These are phyloP conservation scores for Rosellinia necatrix DNA, from an alignment of 2,329 filamentous ascomycete genomes.

Conservation along the genomic window DNA sequence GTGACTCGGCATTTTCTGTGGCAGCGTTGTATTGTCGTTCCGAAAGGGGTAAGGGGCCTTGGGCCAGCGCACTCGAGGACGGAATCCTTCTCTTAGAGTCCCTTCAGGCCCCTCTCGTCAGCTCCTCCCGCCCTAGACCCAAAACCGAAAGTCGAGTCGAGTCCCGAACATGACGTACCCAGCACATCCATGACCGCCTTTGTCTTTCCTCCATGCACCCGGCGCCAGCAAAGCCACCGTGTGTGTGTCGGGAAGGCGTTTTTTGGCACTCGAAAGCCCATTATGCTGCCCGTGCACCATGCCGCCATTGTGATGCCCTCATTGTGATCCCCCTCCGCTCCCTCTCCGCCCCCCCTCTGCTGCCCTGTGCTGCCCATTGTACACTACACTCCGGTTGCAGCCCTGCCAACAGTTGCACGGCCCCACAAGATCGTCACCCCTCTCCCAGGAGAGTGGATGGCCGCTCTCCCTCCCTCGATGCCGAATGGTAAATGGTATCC, in stretches of 20 bases:
- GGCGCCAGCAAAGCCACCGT: not conserved
- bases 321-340: too few relatives aligned
- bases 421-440: conserved; percentile 28
- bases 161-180: conserved; percentile 33
- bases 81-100: not conserved
- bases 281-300: too few relatives aligned
- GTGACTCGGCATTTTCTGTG: conserved; percentile 33
- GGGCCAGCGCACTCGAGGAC: conserved; percentile 23
- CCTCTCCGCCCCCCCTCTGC: too few relatives aligned
- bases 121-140: conserved; percentile 17
- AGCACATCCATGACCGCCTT: conserved; percentile 1
- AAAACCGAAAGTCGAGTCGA: conserved; percentile 27
- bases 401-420: conserved; percentile 6
- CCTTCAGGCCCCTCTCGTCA: conserved; percentile 13
- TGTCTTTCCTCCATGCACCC: not conserved
- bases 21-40: conserved; percentile 27
- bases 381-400: not conserved
- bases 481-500: too few relatives aligned
- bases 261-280: too few relatives aligned
- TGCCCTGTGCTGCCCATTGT: too few relatives aligned
- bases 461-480: too few relatives aligned
- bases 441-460: conserved; percentile 19
- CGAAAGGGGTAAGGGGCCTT: conserved; percentile 27
- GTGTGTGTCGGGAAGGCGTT: too few relatives aligned
- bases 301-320: too few relatives aligned